phyloP scores from a whole-genome alignment of 441 rosid species.

The Manihot esculenta region DNA sequence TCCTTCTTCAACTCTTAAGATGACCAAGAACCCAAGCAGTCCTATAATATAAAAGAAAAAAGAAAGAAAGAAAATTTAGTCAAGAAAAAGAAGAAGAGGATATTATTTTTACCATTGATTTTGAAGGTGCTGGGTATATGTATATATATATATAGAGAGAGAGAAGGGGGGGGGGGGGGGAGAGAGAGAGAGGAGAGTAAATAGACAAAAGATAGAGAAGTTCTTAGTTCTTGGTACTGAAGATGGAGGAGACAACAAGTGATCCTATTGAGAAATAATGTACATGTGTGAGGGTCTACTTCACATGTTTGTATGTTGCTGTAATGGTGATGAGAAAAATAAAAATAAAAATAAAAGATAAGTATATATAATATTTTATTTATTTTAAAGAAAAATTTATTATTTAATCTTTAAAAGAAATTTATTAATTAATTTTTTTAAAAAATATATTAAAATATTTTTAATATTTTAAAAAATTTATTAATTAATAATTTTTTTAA shows the following conservation, averaged over 20 bases:
- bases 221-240: constrained; percentile 2
- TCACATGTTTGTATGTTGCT: neutral
- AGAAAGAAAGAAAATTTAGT: neutral
- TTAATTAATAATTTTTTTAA: too few relatives aligned
- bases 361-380: too few relatives aligned
- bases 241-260: constrained; percentile 27
- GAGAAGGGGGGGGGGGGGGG: too few relatives aligned
- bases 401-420: too few relatives aligned
- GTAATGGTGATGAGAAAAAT: too few relatives aligned
- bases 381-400: too few relatives aligned
- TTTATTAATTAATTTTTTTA: too few relatives aligned
- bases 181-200: neutral
- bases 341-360: too few relatives aligned
- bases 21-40: neutral
- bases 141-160: too few relatives aligned
- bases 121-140: constrained; percentile 13
- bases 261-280: too few relatives aligned
- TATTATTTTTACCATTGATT: constrained; percentile 13
- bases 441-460: too few relatives aligned
- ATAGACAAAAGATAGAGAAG: constrained; percentile 1
- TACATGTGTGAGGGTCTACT: constrained; percentile 17
- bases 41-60: neutral
- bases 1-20: neutral
- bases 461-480: too few relatives aligned
- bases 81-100: neutral